Percentiles rank a stretch among this genome's conserved stretches.
Conservation (phyloP, 495 filamentous ascomycete species). For the Baudoinia panamericana region DNA sequence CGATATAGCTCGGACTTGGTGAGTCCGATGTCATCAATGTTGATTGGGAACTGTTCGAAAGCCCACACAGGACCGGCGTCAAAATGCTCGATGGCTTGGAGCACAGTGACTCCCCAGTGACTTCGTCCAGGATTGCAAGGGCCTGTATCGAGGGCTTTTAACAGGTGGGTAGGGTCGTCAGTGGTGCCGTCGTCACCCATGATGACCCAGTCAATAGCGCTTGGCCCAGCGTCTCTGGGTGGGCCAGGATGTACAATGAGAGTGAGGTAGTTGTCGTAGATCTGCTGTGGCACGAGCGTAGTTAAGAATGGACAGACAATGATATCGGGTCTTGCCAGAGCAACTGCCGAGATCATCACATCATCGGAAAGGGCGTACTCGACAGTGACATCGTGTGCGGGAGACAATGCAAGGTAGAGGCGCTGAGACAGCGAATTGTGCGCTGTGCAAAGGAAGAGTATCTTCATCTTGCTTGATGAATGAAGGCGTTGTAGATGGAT, state of each 20-base stretch:
- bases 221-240: constrained; percentile 12
- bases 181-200: constrained; percentile 14
- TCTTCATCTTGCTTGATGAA: constrained; percentile 9
- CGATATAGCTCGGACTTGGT: constrained; percentile 12
- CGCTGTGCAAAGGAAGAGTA: constrained; percentile 13
- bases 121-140: neutral
- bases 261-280: constrained; percentile 8
- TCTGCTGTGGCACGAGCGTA: constrained; percentile 2
- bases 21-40: constrained; percentile 10
- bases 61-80: constrained; percentile 15
- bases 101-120: constrained; percentile 9
- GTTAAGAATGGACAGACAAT: constrained; percentile 14
- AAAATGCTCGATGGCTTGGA: constrained; percentile 8
- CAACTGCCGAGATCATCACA: constrained; percentile 9
- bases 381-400: constrained; percentile 7
- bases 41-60: constrained; percentile 10
- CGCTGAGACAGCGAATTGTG: constrained; percentile 15
- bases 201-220: constrained; percentile 10
- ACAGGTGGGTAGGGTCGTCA: constrained; percentile 1
- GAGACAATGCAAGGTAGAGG: constrained; percentile 5
- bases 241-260: constrained; percentile 12
- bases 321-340: constrained; percentile 1
- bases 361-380: constrained; percentile 12
- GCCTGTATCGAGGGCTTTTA: neutral
- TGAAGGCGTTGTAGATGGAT: neutral